Percentiles rank a stretch among this genome's conserved stretches.
These are phyloP conservation scores for Xylaria sp. DNA, from an alignment of 2,329 filamentous ascomycete genomes.

Conservation along the genomic window DNA sequence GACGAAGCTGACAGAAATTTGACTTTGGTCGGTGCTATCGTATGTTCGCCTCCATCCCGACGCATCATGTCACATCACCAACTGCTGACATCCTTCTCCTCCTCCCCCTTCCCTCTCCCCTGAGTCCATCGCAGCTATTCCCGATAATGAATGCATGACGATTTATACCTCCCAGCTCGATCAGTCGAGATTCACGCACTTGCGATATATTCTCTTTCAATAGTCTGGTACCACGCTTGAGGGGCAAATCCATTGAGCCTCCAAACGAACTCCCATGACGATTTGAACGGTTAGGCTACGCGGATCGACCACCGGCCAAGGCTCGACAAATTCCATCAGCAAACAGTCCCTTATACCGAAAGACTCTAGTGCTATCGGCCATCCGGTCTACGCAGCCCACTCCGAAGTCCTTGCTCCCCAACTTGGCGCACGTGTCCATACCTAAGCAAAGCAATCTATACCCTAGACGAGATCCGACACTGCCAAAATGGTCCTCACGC, in stretches of 20 bases:
- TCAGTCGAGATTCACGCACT: background rate
- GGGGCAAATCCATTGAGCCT: background rate
- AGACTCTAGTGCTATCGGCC: background rate
- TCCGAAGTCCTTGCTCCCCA: background rate
- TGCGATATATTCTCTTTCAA: background rate
- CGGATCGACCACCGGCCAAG: background rate
- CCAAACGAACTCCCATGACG: background rate
- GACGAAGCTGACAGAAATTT: constrained; percentile 19
- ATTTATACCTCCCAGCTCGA: background rate
- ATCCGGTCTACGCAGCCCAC: background rate
- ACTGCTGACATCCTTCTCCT: background rate
- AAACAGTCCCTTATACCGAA: background rate
- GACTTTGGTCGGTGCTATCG: constrained; percentile 7
- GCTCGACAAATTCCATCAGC: background rate
- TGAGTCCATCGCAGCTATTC: background rate
- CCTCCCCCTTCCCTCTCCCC: background rate
- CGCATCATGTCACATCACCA: constrained; percentile 27
- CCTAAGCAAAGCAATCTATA: background rate
- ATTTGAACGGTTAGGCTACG: background rate
- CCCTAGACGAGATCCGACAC: background rate
- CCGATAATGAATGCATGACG: constrained; percentile 2
- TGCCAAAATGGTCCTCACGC: constrained; percentile 62
- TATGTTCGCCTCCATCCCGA: background rate
- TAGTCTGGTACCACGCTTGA: background rate
- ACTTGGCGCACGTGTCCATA: background rate